A percentile compares a stretch with the other conserved stretches of the same genome.
phyloP scores from a whole-genome alignment of 2,329 filamentous ascomycete species.

The Neofusicoccum sp. region DNA sequence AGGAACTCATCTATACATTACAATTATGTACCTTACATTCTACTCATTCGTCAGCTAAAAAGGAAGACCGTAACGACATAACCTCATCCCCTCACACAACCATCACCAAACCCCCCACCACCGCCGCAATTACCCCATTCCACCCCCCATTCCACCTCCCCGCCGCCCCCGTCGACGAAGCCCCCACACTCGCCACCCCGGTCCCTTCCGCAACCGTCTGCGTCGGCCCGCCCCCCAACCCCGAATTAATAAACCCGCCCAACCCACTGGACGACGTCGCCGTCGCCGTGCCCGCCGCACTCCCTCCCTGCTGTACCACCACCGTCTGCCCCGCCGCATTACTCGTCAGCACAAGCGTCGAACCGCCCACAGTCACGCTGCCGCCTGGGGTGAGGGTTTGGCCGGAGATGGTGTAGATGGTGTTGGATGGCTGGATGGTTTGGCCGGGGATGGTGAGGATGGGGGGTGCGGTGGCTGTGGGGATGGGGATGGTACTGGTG shows the following conservation, averaged over 20 bases:
- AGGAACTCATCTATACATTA: too few species aligned
- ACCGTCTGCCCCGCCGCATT: conserved; percentile 13
- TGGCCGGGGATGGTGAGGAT: neutral
- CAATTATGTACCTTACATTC: too few species aligned
- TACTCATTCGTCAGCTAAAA: too few species aligned
- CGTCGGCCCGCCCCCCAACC: neutral
- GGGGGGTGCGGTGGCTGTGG: conserved; percentile 25
- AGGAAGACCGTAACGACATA: too few species aligned
- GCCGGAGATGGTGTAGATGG: conserved; percentile 8
- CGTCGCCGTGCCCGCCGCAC: neutral
- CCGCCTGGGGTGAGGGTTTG: neutral
- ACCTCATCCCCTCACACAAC: neutral
- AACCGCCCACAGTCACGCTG: neutral
- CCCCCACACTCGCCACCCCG: neutral
- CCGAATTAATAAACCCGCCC: conserved; percentile 1
- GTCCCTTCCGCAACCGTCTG: neutral
- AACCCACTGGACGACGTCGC: neutral
- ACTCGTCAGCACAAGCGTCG: conserved; percentile 6
- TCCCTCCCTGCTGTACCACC: neutral
- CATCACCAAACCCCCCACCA: neutral
- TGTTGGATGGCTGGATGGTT: neutral
- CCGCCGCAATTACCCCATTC: neutral
- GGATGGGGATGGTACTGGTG: conserved; percentile 29
- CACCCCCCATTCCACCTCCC: neutral
- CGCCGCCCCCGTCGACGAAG: neutral